Evolutionary conservation across 768 basidiomycete genomes (phyloP), one percentile per base, ranked within the genome.

Genomic region (Xanthoconium purpureum): DNA sequence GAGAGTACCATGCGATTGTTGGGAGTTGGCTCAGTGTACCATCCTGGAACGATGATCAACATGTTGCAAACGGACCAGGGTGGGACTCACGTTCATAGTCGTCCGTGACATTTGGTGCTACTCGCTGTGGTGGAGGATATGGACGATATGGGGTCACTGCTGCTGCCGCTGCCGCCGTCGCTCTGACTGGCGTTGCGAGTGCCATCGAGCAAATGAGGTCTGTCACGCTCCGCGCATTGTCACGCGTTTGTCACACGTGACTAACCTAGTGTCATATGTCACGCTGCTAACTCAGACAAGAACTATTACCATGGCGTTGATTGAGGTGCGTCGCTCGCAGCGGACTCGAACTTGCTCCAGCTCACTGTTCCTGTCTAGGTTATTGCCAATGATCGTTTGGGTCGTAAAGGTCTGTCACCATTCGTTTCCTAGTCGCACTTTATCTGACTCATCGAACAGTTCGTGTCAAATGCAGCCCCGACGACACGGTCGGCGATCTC

Each of bases 401-500:
- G 95, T 53, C 85, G 90, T 58, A 96, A 95, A 88, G 93, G 94
- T 92, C 18, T 45, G 76, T 3, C 3, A 12, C 44, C 8, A 5
- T 37, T 1, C 9, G 5, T 30, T 11, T 1, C 8, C 1, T 47
- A 5, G 0, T 15, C 2, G 28, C 35, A 9, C 20, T 38, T 39
- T 28, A 43, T 56, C 63, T 64, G 42, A 66, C 36, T 5, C 30
- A 10, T 46, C n/a, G 47, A 38, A 28, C 54, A 97, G 95, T 97
- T 58, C 89, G 92, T 61, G 93, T 98, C 67, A 97, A 98, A 74
- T 97, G 95, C 77, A 88, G 87, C 72, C 84, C 92, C 6, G 87
- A 96, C 14, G 97, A 99, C 70, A 98, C 97, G 2, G 92, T 99
- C 36, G 96, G 96, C 40, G 96, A 98, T 70, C 79, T 99, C 60